Conservation (phyloP, 192 early-diverging fungal genomes). For the Rhizoclosmatium globosum region DNA sequence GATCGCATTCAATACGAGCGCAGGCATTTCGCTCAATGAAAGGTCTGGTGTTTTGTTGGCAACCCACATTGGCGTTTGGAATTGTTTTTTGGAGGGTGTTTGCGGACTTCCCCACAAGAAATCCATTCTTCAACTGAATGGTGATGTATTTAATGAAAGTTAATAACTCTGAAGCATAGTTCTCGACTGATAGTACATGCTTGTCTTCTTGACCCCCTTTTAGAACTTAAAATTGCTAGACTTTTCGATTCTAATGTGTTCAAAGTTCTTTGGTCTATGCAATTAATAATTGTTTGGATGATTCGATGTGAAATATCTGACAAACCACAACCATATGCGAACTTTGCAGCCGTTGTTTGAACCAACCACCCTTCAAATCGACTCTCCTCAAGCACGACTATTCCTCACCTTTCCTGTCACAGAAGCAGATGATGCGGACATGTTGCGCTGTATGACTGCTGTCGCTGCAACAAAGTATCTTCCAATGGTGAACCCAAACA, state of each 20-base stretch:
- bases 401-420: slow-evolving; percentile 13
- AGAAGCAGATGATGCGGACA: background rate
- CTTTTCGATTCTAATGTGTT: no score
- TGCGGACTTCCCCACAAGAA: no score
- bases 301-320: no score
- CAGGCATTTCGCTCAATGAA: background rate
- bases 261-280: no score
- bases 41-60: background rate
- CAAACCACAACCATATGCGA: background rate
- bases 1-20: background rate
- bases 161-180: no score
- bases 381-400: background rate
- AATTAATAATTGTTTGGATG: no score
- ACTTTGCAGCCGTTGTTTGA: background rate
- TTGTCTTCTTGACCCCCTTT: no score
- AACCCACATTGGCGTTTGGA: background rate
- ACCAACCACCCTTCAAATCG: background rate
- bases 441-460: background rate
- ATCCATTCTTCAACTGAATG: no score
- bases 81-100: no score
- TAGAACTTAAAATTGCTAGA: no score
- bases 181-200: no score
- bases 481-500: slow-evolving; percentile 22
- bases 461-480: background rate
- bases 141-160: no score